Conservation (phyloP, 768 basidiomycete species). For the Polyporus arcularius region DNA sequence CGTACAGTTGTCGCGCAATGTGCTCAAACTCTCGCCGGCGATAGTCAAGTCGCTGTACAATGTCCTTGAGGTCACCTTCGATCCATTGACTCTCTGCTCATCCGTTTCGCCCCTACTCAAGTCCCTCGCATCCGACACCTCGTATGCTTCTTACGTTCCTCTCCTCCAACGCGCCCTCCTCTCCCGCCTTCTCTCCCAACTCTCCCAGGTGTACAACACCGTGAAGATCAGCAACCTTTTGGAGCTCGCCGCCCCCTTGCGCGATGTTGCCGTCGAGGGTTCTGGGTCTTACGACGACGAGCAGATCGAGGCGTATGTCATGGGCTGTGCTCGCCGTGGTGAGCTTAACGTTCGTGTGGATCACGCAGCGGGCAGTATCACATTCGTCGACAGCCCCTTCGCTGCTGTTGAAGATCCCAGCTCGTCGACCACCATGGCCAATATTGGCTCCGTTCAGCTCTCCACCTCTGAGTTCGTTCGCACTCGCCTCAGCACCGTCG, state of each 20-base stretch:
- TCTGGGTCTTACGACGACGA: constrained; percentile 61
- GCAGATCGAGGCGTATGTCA: constrained; percentile 87
- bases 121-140: constrained; percentile 50
- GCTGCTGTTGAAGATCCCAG: constrained; percentile 39
- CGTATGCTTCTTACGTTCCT: constrained; percentile 82
- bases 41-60: constrained; percentile 79
- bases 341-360: constrained; percentile 87
- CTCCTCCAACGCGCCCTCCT: constrained; percentile 90
- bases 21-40: constrained; percentile 75
- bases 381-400: constrained; percentile 82
- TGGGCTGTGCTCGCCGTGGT: constrained; percentile 86
- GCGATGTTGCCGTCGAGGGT: constrained; percentile 50
- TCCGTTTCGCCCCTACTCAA: constrained; percentile 79
- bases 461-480: constrained; percentile 71
- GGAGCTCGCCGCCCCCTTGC: constrained; percentile 75
- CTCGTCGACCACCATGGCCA: constrained; percentile 34
- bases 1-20: constrained; percentile 73
- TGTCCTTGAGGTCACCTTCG: constrained; percentile 90
- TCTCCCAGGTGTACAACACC: constrained; percentile 89
- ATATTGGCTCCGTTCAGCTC: constrained; percentile 60
- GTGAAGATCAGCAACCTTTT: constrained; percentile 80
- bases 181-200: constrained; percentile 86
- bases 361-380: constrained; percentile 82
- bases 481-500: constrained; percentile 77
- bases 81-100: constrained; percentile 83